phyloP scores from a whole-genome alignment of 129 eudicot genomes.

The Silybum marianum region DNA sequence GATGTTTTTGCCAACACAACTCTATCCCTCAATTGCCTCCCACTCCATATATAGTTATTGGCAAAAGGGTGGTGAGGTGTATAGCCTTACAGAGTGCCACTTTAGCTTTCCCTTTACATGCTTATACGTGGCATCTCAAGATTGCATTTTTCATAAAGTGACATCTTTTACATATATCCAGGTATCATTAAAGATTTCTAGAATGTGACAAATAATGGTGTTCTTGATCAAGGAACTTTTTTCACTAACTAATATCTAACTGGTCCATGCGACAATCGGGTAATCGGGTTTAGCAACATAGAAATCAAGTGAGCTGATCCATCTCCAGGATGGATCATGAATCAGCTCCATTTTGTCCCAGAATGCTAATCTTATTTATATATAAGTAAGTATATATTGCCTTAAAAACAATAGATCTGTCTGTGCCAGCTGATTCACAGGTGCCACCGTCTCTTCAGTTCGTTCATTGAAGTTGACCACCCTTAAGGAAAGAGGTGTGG shows the following conservation, averaged over 20 bases:
- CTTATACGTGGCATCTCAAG: constrained; percentile 21
- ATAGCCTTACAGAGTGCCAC: constrained; percentile 4
- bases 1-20: constrained; percentile 24
- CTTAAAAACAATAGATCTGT: not conserved
- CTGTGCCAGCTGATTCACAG: not conserved
- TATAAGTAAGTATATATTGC: not conserved
- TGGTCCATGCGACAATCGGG: constrained; percentile 11
- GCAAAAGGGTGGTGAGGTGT: constrained; percentile 12
- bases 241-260: not conserved
- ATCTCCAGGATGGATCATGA: not conserved
- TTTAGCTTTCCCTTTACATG: not conserved
- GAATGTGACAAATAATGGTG: not conserved
- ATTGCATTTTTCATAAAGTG: constrained; percentile 8
- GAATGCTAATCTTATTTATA: not conserved
- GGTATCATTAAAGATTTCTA: constrained; percentile 9
- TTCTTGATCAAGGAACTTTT: constrained; percentile 3
- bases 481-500: not conserved
- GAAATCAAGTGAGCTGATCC: not conserved
- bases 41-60: not conserved
- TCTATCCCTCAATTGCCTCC: not conserved
- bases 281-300: not conserved
- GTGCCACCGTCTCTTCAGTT: not conserved
- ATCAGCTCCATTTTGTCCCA: not conserved
- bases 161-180: constrained; percentile 17
- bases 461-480: not conserved